Evolutionary conservation across 2,329 filamentous ascomycete genomes (phyloP), one percentile per base, ranked within the genome.

Genomic region (Fusarium citri): DNA sequence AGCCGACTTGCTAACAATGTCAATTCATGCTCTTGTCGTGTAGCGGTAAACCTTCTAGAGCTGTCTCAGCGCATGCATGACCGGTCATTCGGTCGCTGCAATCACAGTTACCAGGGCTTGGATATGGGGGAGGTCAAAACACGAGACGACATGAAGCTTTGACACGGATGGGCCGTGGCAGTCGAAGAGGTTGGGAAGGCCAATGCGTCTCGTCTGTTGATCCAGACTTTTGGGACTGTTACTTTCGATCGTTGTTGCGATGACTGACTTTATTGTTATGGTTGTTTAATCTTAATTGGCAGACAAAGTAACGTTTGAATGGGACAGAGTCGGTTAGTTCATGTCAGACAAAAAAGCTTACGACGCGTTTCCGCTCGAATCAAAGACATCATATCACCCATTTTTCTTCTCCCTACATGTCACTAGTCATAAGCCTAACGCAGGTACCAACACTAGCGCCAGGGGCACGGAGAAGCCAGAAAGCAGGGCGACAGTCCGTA

Each of bases 381-480:
- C 30, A 51, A 25, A 40, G 30, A 51, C 31, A 37, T 34, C 25
- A 41, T n/a, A 40, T 41, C 31, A 51, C 16, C 45, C 25, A 47
- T 47, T 28, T 20, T 45, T 20, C 26, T 31, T 34, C 49, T 51
- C 31, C 49, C 49, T 51, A 20, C 8, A 51, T 8, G 6, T 25
- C 12, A 34, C 49, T 51, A 51, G 22, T 26, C 31, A 51, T 34
- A 26, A 51, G 49, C 49, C 49, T 51, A 51, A 51, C 49, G 49
- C 49, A 51, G 49, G 51, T 55, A 55, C 51, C 51, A 47, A 23
- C 23, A 11, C 11, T 47, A 55, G 51, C 42, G 20, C 22, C 26
- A 55, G 51, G 51, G 51, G 51, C 18, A 51, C 15, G 8, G 10
- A 26, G 18, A 45, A 30, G 7, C 25, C 16, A 47, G 30, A 46